phyloP scores from a whole-genome alignment of 331 rosid genomes.

The Acacia pycnantha region DNA sequence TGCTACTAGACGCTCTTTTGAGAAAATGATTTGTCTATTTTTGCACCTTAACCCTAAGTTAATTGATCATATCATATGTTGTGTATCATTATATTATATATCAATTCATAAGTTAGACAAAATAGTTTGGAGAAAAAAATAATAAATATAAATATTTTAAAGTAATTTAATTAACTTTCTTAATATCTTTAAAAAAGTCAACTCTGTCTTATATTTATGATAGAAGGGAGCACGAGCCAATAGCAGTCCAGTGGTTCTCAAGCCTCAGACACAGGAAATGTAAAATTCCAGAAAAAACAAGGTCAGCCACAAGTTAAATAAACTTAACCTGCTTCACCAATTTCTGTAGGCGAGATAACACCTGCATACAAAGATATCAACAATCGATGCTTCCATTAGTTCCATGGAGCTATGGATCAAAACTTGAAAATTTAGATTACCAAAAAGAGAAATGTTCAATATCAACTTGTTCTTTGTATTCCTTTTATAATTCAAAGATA shows the following conservation, averaged over 20 bases:
- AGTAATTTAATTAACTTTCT: too few relatives aligned
- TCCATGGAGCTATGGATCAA: neutral
- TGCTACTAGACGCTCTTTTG: too few relatives aligned
- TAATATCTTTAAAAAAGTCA: too few relatives aligned
- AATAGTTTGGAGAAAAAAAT: too few relatives aligned
- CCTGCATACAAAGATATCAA: neutral
- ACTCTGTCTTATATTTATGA: too few relatives aligned
- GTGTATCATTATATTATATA: too few relatives aligned
- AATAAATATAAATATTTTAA: too few relatives aligned
- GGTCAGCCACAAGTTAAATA: neutral
- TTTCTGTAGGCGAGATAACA: neutral
- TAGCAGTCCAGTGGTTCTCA: neutral
- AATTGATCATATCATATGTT: too few relatives aligned
- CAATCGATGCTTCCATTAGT: neutral
- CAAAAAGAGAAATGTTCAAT: neutral
- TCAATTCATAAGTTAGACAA: too few relatives aligned
- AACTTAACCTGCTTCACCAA: neutral
- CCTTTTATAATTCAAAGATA: neutral
- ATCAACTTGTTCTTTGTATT: neutral
- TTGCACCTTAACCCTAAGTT: too few relatives aligned
- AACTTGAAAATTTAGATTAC: neutral
- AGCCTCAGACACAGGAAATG: neutral
- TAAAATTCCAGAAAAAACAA: neutral
- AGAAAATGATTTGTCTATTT: too few relatives aligned
- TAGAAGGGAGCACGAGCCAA: neutral